Evolutionary conservation across 2,329 filamentous ascomycete genomes (phyloP).

Genomic region (Geosmithia putterillii): DNA sequence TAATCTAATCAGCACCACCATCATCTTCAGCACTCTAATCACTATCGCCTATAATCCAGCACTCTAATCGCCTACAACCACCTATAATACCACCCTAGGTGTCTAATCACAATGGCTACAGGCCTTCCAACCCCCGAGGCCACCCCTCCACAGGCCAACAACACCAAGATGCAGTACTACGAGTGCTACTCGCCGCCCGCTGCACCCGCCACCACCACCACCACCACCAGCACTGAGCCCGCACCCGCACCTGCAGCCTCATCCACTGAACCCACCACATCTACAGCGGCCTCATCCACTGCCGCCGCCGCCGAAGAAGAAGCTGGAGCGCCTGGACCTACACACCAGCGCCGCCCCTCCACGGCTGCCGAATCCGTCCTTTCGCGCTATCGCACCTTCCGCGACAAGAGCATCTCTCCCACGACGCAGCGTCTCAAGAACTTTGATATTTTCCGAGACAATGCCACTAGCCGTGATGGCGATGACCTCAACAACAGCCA

Average conservation of each 20-base stretch:
- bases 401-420: conserved; percentile 21
- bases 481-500: too few relatives aligned
- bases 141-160: background rate
- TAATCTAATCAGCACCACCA: too few relatives aligned
- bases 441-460: conserved; percentile 17
- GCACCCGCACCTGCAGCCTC: too few relatives aligned
- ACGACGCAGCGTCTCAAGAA: conserved; percentile 6
- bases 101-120: background rate
- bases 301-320: too few relatives aligned
- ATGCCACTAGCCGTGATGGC: background rate
- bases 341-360: background rate
- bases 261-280: too few relatives aligned
- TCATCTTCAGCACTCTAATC: too few relatives aligned
- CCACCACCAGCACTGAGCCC: background rate
- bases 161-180: background rate
- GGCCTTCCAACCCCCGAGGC: background rate
- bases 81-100: background rate
- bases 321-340: too few relatives aligned
- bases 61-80: too few relatives aligned
- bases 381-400: conserved; percentile 18
- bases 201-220: background rate
- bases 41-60: background rate
- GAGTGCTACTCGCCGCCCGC: background rate
- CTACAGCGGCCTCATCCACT: too few relatives aligned
- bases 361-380: background rate